Evolutionary conservation across 2,329 filamentous ascomycete species (phyloP), one percentile per base, ranked within the genome.

Genomic region (Alternaria incomplexa): DNA sequence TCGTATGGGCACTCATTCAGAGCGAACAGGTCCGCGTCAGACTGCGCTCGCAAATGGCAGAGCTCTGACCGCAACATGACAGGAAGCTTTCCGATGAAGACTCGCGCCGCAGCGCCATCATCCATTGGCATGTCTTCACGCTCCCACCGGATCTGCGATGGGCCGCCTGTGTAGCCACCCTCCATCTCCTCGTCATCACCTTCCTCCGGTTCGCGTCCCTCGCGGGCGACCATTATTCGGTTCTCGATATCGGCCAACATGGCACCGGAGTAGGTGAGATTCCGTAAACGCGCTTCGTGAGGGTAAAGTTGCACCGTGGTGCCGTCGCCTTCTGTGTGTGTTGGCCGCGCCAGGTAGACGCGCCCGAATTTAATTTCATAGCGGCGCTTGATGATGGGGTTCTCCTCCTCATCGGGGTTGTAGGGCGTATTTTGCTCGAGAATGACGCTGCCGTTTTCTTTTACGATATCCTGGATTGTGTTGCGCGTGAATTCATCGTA

Each of bases 11-110:
- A 99, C 82, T 99, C 96, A 77, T 97, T 97, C 80, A 96, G 90
- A 50, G 92, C 86, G 79, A 97, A 98, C 2, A 99, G 86, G 53
- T 92, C 91, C 56, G 96, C 90, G 68, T 98, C 95, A 52, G 89
- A 88, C 77, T 96, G 88, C 70, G 91, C 90, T 71, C 91, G 91
- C 70, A 99, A 82, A 69, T 96, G 93, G 81, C 96, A 99, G 73
- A 97, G 96, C 81, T 95, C 93, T 28, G 94, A 97, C 83, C 97
- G 97, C 73, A 99, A 87, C 96, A 99, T 99, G 77, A 98, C 93
- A 3, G 96, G 96, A 73, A 99, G 87, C 79, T 97, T 97, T 71
- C 96, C 96, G 66, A 98, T 93, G 79, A 96, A 98, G 40, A 97
- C 91, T 73, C 90, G 89, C 70, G 92, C 88, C 64, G 88, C 86